phyloP scores from a whole-genome alignment of 2,329 filamentous ascomycete species.

The Aspergillus intermedius region DNA sequence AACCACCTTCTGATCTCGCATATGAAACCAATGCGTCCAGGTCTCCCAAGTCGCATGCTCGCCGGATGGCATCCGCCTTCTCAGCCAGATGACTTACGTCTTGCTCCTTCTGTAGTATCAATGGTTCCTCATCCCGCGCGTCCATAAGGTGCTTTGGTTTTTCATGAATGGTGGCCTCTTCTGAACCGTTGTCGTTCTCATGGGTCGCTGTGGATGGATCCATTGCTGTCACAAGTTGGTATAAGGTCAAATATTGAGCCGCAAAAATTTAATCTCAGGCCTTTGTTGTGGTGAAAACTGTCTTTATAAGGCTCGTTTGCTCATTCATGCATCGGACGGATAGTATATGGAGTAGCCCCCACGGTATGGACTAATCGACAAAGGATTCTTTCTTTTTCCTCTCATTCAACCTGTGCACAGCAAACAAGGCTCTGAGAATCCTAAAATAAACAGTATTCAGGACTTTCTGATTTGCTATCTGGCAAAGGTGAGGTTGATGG shows the following conservation, averaged over 20 bases:
- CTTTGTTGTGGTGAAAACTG: too few relatives aligned
- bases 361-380: too few relatives aligned
- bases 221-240: neutral
- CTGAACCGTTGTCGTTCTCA: neutral
- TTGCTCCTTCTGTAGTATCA: constrained; percentile 2
- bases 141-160: constrained; percentile 3
- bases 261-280: too few relatives aligned
- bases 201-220: neutral
- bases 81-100: constrained; percentile 8
- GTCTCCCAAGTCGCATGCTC: constrained; percentile 56
- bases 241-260: too few relatives aligned
- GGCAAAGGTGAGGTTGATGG: neutral
- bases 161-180: neutral
- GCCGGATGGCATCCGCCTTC: constrained; percentile 47
- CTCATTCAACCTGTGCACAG: too few relatives aligned
- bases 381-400: too few relatives aligned
- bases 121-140: constrained; percentile 1
- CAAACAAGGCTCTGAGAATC: too few relatives aligned
- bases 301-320: too few relatives aligned
- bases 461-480: neutral
- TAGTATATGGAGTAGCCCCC: too few relatives aligned
- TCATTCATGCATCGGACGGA: too few relatives aligned
- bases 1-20: constrained; percentile 59
- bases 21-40: constrained; percentile 51
- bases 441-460: too few relatives aligned